These are phyloP conservation scores for Chamaecrista fasciculata DNA, from an alignment of 306 rosid species.

Conservation along the genomic window DNA sequence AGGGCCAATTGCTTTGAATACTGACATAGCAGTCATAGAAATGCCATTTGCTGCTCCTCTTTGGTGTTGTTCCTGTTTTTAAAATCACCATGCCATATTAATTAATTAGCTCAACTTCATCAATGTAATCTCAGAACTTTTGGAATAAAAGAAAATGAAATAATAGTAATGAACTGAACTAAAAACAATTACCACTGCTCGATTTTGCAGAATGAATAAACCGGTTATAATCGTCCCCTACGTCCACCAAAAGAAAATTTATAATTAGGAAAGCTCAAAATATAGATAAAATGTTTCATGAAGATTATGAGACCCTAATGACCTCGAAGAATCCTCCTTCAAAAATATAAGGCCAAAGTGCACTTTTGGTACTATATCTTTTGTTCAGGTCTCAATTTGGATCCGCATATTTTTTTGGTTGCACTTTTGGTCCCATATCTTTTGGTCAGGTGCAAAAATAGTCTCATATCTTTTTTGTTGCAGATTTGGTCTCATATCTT, in stretches of 20 bases:
- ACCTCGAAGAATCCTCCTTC: too few species aligned
- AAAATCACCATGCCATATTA: slow-evolving; percentile 16
- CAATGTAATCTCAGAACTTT: background rate
- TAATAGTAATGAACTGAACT: background rate
- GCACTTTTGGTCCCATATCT: too few species aligned
- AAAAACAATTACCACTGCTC: slow-evolving; percentile 64
- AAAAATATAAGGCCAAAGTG: too few species aligned
- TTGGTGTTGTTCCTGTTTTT: slow-evolving; percentile 68
- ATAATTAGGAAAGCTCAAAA: slow-evolving; percentile 7
- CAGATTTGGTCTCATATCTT: too few species aligned
- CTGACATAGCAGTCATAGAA: slow-evolving; percentile 75
- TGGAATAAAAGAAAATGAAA: background rate
- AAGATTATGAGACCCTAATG: too few species aligned
- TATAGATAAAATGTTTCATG: background rate
- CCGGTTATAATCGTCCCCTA: slow-evolving; percentile 51
- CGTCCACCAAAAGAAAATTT: background rate
- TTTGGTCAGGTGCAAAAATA: too few species aligned
- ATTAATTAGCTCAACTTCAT: background rate
- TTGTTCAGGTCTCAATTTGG: too few species aligned
- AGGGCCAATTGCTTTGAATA: slow-evolving; percentile 88
- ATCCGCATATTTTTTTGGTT: too few species aligned
- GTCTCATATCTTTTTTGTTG: too few species aligned
- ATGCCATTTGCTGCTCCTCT: slow-evolving; percentile 95
- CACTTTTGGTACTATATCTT: too few species aligned
- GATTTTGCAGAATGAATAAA: slow-evolving; percentile 71